These are phyloP conservation scores for Penicillium crustosum DNA, from an alignment of 2,329 filamentous ascomycete species.

Conservation along the genomic window DNA sequence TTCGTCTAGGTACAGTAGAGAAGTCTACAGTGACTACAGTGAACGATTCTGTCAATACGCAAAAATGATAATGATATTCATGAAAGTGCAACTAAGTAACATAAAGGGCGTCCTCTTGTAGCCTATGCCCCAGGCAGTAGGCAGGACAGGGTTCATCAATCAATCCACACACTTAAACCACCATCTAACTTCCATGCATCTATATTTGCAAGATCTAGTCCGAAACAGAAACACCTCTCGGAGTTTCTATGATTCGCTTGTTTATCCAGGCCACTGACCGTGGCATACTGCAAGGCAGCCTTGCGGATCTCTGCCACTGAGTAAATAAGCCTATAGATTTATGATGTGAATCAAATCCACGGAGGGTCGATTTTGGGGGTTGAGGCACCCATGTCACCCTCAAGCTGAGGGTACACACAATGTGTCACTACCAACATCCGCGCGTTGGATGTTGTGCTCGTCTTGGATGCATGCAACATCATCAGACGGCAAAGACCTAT, in stretches of 20 bases:
- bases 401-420: not conserved
- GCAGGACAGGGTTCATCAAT: not conserved
- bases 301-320: not conserved
- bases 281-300: not conserved
- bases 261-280: not conserved
- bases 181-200: constrained; percentile 3
- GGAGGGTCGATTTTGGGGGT: not conserved
- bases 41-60: not conserved
- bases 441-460: not conserved
- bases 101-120: not conserved
- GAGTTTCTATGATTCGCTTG: not conserved
- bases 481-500: not conserved
- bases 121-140: constrained; percentile 7
- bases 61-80: constrained; percentile 2
- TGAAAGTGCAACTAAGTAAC: constrained; percentile 1
- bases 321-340: not conserved
- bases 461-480: not conserved
- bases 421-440: not conserved
- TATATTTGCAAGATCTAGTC: not conserved
- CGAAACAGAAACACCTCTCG: not conserved
- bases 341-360: not conserved
- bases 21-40: not conserved
- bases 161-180: constrained; percentile 1
- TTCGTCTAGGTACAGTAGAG: too few relatives aligned
- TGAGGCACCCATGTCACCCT: not conserved